phyloP scores from a whole-genome alignment of 2,329 filamentous ascomycete genomes.

The Ophiostoma tasmaniense region DNA sequence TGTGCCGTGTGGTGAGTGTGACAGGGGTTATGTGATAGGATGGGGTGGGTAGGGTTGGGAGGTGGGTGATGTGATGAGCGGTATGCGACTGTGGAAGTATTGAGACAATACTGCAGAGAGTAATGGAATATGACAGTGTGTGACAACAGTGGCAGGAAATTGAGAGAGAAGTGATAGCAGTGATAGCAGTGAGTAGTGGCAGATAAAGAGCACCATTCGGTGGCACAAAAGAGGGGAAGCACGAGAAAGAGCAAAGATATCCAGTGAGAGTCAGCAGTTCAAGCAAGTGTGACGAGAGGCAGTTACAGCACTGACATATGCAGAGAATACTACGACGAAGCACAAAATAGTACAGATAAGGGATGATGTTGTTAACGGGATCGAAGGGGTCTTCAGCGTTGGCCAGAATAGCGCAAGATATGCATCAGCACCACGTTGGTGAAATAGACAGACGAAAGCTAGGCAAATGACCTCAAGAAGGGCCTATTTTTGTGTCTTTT shows the following conservation, averaged over 20 bases:
- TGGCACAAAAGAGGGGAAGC: background rate
- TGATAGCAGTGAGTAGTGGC: background rate
- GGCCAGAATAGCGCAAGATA: background rate
- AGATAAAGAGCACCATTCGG: background rate
- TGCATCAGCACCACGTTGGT: background rate
- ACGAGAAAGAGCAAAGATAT: background rate
- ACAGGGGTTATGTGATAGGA: constrained; percentile 6
- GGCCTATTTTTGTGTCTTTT: background rate
- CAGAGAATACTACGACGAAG: background rate
- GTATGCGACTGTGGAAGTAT: background rate
- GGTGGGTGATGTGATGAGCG: constrained; percentile 5
- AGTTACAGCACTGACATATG: background rate
- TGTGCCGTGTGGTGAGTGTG: background rate
- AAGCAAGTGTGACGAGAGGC: background rate
- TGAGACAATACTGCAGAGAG: background rate
- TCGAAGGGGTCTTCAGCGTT: background rate
- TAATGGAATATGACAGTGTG: background rate
- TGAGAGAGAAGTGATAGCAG: background rate
- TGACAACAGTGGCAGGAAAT: background rate
- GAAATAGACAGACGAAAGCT: background rate
- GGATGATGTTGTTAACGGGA: background rate
- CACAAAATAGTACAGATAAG: background rate
- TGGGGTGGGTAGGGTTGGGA: background rate
- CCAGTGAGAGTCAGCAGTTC: background rate
- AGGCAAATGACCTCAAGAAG: background rate